Evolutionary conservation across 208 protist genomes (phyloP).

Genomic region (Porcisia deanei): DNA sequence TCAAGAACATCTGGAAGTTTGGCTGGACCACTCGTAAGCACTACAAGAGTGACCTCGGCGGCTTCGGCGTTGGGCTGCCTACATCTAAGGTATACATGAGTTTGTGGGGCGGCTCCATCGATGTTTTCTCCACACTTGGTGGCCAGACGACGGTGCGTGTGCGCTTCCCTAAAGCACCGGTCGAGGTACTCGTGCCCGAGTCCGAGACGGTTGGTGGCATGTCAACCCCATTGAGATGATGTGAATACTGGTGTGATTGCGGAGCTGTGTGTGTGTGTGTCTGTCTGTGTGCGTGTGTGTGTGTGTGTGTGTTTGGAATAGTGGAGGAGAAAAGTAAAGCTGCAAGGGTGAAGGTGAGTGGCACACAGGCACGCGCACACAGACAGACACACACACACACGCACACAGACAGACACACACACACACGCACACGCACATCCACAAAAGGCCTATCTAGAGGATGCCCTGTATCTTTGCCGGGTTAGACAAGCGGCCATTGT

Average conservation of each 20-base stretch:
- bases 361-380: too few species aligned
- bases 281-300: not conserved
- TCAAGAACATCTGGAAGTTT: slow-evolving; percentile 79
- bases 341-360: too few species aligned
- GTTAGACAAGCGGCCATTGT: too few species aligned
- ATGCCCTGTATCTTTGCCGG: too few species aligned
- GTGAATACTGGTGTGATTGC: not conserved
- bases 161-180: slow-evolving; percentile 71
- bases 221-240: not conserved
- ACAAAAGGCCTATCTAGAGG: too few species aligned
- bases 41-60: slow-evolving; percentile 63
- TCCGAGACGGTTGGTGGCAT: not conserved
- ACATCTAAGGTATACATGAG: slow-evolving; percentile 89
- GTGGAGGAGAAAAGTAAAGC: too few species aligned
- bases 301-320: too few species aligned
- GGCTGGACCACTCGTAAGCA: slow-evolving; percentile 84
- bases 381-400: too few species aligned
- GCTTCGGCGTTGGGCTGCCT: slow-evolving; percentile 81
- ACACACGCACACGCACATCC: too few species aligned
- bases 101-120: slow-evolving; percentile 78
- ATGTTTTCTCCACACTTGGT: slow-evolving; percentile 49
- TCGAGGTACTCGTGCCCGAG: slow-evolving; percentile 58
- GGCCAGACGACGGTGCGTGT: slow-evolving; percentile 79
- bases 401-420: too few species aligned
- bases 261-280: not conserved